Evolutionary conservation across 2,329 filamentous ascomycete genomes (phyloP).

Genomic region (Coniochaeta hoffmannii): DNA sequence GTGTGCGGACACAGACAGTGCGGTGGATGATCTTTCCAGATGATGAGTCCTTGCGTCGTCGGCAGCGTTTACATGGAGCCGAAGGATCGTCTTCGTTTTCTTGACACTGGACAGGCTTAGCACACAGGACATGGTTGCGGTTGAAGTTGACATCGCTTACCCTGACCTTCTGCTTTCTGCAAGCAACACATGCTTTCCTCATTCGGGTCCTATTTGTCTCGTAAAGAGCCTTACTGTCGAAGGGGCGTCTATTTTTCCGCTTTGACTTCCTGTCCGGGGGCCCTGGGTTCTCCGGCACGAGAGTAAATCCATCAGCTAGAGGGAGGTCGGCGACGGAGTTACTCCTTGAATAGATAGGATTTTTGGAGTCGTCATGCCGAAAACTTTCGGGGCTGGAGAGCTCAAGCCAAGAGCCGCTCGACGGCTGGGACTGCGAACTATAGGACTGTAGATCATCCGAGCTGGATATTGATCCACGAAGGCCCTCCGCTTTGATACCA

Average conservation of each 20-base stretch:
- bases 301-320: not conserved
- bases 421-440: no score
- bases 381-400: not conserved
- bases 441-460: not conserved
- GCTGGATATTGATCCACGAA: not conserved
- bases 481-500: not conserved
- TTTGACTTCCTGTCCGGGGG: not conserved
- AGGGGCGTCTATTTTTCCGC: constrained; percentile 10
- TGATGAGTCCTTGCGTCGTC: constrained; percentile 21
- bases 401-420: not conserved
- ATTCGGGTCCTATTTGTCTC: constrained; percentile 26
- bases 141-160: constrained; percentile 21
- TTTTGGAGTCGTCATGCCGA: not conserved
- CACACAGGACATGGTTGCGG: not conserved
- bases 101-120: constrained; percentile 25
- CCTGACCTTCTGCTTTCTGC: constrained; percentile 34
- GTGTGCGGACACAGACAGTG: constrained; percentile 30
- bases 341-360: not conserved
- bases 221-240: constrained; percentile 18
- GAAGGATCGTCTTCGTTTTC: constrained; percentile 21
- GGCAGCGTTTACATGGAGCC: constrained; percentile 31
- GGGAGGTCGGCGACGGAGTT: not conserved
- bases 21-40: constrained; percentile 41
- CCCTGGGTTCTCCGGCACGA: not conserved
- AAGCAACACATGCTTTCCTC: constrained; percentile 34